Evolutionary conservation across 2,329 filamentous ascomycete genomes (phyloP).

Genomic region (Didymella lethalis): DNA sequence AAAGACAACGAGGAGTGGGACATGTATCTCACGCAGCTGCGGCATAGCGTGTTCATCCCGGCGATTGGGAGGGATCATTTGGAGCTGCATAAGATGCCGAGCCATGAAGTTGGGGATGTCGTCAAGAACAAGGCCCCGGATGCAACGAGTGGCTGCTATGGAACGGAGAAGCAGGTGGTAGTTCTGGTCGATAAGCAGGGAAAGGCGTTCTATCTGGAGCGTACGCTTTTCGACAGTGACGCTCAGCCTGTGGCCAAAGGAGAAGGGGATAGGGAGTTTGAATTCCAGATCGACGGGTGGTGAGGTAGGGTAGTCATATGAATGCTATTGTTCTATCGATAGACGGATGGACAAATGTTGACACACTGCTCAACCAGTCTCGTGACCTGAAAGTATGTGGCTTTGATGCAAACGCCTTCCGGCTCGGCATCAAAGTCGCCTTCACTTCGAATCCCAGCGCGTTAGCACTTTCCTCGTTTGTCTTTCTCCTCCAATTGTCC

Average conservation of each 20-base stretch:
- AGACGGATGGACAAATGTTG: too few species aligned
- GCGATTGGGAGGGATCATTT: conserved; percentile 59
- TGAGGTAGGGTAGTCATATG: conserved; percentile 15
- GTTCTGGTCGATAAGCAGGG: conserved; percentile 65
- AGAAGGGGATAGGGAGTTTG: conserved; percentile 57
- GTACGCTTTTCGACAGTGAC: conserved; percentile 65
- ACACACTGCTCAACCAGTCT: too few species aligned
- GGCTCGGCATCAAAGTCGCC: too few species aligned
- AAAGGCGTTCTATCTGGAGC: conserved; percentile 67
- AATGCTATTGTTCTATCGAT: too few species aligned
- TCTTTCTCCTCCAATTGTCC: too few species aligned
- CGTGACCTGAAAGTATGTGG: too few species aligned
- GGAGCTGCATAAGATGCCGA: conserved; percentile 48
- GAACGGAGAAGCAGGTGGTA: conserved; percentile 70
- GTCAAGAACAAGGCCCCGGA: conserved; percentile 47
- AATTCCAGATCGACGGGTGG: conserved; percentile 59
- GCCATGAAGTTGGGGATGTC: conserved; percentile 52
- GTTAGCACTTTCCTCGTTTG: too few species aligned
- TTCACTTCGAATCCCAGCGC: too few species aligned
- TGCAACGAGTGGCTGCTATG: conserved; percentile 63
- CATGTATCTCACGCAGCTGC: conserved; percentile 63
- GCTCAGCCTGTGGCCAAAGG: conserved; percentile 57
- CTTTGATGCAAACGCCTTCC: too few species aligned
- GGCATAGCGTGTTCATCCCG: conserved; percentile 69
- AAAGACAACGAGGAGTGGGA: conserved; percentile 60